Conservation (phyloP, 192 early-diverging fungal species). For the Coemansia sp. region DNA sequence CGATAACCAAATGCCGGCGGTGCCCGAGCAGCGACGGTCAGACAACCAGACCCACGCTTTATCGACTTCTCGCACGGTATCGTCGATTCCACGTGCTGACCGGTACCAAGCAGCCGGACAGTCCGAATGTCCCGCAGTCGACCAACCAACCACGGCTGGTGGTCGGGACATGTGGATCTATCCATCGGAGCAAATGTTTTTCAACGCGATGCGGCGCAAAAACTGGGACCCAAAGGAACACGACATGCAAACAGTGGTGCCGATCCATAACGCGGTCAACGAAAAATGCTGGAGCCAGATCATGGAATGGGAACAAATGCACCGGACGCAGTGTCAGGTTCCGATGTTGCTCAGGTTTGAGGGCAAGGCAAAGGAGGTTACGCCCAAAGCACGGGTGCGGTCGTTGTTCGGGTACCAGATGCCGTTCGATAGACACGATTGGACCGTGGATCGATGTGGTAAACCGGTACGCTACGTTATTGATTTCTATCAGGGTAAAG, state of each 20-base stretch:
- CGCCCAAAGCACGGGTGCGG: slow-evolving; percentile 44
- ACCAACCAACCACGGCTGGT: slow-evolving; percentile 12
- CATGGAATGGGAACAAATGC: slow-evolving; percentile 73
- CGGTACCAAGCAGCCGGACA: slow-evolving; percentile 53
- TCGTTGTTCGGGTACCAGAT: slow-evolving; percentile 59
- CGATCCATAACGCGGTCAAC: slow-evolving; percentile 94
- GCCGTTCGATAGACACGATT: slow-evolving; percentile 94
- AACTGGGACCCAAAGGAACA: slow-evolving; percentile 77
- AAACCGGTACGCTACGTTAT: slow-evolving; percentile 84
- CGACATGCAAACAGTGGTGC: slow-evolving; percentile 88
- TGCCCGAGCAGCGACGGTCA: slow-evolving; percentile 54
- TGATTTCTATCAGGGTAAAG: slow-evolving; percentile 82
- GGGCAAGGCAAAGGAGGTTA: slow-evolving; percentile 36
- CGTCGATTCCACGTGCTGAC: slow-evolving; percentile 73
- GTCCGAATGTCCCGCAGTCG: slow-evolving; percentile 32
- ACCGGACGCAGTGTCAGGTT: slow-evolving; percentile 23
- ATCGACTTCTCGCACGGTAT: slow-evolving; percentile 65
- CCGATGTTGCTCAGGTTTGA: slow-evolving; percentile 52
- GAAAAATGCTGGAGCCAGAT: slow-evolving; percentile 88
- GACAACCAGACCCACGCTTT: slow-evolving; percentile 54
- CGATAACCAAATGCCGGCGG: slow-evolving; percentile 64
- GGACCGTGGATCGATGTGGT: slow-evolving; percentile 91
- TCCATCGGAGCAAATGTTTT: slow-evolving; percentile 94
- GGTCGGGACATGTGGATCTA: slow-evolving; percentile 71
- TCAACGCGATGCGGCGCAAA: slow-evolving; percentile 93